Percentiles rank a stretch among this genome's conserved stretches.
Conservation (phyloP, 2,329 filamentous ascomycete species). For the Aspergillus vadensis region DNA sequence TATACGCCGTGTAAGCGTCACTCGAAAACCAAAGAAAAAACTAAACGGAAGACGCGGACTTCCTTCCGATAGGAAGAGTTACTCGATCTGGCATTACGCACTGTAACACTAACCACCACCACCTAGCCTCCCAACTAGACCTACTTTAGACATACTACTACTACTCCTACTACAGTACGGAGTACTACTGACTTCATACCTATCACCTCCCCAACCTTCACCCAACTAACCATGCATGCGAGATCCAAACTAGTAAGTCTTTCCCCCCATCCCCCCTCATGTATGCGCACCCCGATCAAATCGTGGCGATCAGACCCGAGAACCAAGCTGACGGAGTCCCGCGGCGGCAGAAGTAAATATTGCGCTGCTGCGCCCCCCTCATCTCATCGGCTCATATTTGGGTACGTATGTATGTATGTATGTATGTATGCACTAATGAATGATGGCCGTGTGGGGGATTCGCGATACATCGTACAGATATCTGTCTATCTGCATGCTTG, state of each 20-base stretch:
- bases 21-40: background rate
- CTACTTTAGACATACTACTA: no score
- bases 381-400: no score
- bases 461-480: background rate
- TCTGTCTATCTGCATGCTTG: no score
- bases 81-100: conserved; percentile 1
- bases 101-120: background rate
- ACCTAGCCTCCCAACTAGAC: no score
- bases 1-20: background rate
- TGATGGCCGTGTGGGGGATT: background rate
- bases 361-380: no score
- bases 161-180: no score
- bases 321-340: conserved; percentile 12
- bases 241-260: background rate
- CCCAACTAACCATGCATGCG: background rate
- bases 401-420: background rate
- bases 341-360: no score
- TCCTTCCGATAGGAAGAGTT: background rate
- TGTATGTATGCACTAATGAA: no score
- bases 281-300: background rate
- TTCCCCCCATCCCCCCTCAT: background rate
- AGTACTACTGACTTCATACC: no score
- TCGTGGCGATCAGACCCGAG: conserved; percentile 14
- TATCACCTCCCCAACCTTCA: background rate
- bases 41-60: background rate